Evolutionary conservation across 768 basidiomycete species (phyloP).

Genomic region (Asterophora lycoperdoides): DNA sequence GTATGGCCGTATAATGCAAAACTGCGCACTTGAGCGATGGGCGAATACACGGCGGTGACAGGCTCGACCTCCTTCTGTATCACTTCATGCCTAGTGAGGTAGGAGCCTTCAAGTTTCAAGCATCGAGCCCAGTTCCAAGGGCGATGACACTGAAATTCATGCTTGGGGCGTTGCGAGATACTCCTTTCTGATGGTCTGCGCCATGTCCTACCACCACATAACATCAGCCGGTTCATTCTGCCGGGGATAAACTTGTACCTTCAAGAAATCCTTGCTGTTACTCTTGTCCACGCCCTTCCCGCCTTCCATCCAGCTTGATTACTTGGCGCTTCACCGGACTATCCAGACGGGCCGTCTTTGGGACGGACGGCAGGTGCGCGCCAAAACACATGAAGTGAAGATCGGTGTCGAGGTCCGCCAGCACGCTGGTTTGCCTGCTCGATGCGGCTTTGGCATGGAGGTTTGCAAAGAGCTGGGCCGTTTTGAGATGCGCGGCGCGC

Average conservation of each 20-base stretch:
- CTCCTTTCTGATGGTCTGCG: slow-evolving; percentile 53
- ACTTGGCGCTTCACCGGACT: slow-evolving; percentile 38
- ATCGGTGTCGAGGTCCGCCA: slow-evolving; percentile 62
- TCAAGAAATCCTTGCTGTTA: slow-evolving; percentile 51
- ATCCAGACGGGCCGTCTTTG: slow-evolving; percentile 9
- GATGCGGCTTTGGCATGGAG: slow-evolving; percentile 73
- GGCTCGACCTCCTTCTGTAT: too few relatives aligned
- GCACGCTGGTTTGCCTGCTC: slow-evolving; percentile 64
- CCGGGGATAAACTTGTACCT: slow-evolving; percentile 29
- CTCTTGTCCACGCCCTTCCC: slow-evolving; percentile 80
- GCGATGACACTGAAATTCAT: slow-evolving; percentile 69
- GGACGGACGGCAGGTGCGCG: slow-evolving; percentile 47
- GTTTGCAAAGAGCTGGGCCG: slow-evolving; percentile 67
- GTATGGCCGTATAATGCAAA: too few relatives aligned
- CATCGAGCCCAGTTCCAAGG: slow-evolving; percentile 30
- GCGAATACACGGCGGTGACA: too few relatives aligned
- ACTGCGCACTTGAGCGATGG: too few relatives aligned
- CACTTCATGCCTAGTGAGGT: too few relatives aligned
- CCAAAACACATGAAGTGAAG: slow-evolving; percentile 86
- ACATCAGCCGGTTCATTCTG: too few relatives aligned
- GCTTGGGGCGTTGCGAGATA: slow-evolving; percentile 52
- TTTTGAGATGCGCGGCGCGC: slow-evolving; percentile 70
- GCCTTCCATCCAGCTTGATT: slow-evolving; percentile 80
- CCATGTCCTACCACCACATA: slow-evolving; percentile 50
- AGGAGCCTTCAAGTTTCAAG: not conserved